Percentiles rank a stretch among this genome's conserved stretches.
phyloP scores from a whole-genome alignment of 2,329 filamentous ascomycete species.

The Drechslerella stenobrocha region DNA sequence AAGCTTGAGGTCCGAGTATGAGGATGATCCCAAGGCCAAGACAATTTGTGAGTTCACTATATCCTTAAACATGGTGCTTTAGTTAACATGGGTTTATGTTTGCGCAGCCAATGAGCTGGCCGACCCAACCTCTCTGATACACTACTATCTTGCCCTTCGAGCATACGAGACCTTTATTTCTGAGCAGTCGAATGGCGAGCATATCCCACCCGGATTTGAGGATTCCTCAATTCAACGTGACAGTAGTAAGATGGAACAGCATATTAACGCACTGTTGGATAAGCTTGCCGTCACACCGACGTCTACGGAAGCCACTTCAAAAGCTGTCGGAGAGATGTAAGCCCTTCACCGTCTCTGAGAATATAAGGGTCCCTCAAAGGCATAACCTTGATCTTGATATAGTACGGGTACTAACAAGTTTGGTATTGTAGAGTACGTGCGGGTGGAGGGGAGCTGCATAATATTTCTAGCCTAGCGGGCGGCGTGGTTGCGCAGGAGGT shows the following conservation, averaged over 20 bases:
- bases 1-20: constrained; percentile 59
- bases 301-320: constrained; percentile 63
- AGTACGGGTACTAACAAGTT: neutral
- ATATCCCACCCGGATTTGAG: constrained; percentile 47
- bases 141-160: constrained; percentile 69
- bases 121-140: constrained; percentile 64
- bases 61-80: constrained; percentile 55
- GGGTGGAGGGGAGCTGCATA: constrained; percentile 84
- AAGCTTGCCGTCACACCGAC: constrained; percentile 53
- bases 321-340: constrained; percentile 57
- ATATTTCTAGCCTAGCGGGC: constrained; percentile 81
- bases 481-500: constrained; percentile 96
- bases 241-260: constrained; percentile 30
- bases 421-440: constrained; percentile 63
- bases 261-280: constrained; percentile 24
- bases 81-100: constrained; percentile 18
- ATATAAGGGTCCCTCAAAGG: neutral
- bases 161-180: constrained; percentile 51
- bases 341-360: constrained; percentile 45
- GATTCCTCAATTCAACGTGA: constrained; percentile 47
- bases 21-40: constrained; percentile 55
- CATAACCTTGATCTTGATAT: too few species aligned
- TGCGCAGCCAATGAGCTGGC: constrained; percentile 42
- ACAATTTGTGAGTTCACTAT: constrained; percentile 59
- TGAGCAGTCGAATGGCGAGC: constrained; percentile 14